Base-by-base conservation (phyloP, 805 yeast species). In the Candida mattraensis region DNA sequence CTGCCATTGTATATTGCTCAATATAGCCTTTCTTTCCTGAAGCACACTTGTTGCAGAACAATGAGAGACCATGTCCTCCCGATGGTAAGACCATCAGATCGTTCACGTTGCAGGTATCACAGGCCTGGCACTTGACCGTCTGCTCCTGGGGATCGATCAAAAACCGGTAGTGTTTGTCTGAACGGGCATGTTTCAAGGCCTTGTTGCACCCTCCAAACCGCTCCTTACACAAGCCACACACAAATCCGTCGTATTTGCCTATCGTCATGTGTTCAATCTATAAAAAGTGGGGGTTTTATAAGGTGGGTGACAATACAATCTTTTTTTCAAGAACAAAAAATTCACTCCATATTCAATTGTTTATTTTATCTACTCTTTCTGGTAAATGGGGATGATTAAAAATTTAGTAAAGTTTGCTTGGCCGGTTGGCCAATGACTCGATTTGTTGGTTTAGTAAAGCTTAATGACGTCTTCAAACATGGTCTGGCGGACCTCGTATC, bases 401-500 rank as follows among this genome's bases (percentile, higher is more conserved):
- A n/a, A n/a, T n/a, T n/a, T n/a, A n/a, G n/a, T n/a, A n/a, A n/a
- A n/a, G n/a, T n/a, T n/a, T n/a, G n/a, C n/a, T n/a, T n/a, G n/a
- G n/a, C n/a, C n/a, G n/a, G n/a, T n/a, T n/a, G n/a, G n/a, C n/a
- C n/a, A n/a, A n/a, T n/a, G n/a, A n/a, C n/a, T n/a, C 17, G 11
- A 6, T 11, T 19, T 18, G 10, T 5, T 4, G 4, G 13, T 23
- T 11, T 30, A 50, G 24, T 48, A 44, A 7, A 51, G 23, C 8
- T 24, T 16, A 19, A 47, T 33, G n/a, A 30, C 37, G 24, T 50
- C 47, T 18, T 31, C 39, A 28, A 51, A 54, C 7, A 31, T 34
- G 1, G 40, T 37, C 30, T 53, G 56, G 7, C 30, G 20, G 8
- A 48, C 36, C 9, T 40, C 16, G 33, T 38, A 56, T 1, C 48